Percentiles rank a stretch among this genome's conserved stretches.
Conservation (phyloP, 1,284 basidiomycete species). For the Apiotrichum siamense region DNA sequence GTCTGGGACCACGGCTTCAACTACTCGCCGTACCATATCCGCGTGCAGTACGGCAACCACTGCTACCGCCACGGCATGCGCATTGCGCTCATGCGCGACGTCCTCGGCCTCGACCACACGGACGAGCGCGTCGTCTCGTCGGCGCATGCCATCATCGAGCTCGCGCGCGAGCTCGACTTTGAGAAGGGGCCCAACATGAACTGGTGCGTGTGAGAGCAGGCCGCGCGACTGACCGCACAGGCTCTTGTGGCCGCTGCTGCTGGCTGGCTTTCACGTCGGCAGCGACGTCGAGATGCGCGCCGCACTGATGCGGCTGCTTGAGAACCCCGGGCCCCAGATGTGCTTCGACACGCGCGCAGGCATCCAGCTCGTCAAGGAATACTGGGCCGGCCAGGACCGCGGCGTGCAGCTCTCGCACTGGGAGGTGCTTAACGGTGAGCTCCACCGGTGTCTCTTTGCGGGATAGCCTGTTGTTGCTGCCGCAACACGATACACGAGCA, state of each 20-base stretch:
- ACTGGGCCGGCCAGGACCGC: conserved; percentile 23
- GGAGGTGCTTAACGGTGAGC: conserved; percentile 7
- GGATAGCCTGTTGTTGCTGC: no score
- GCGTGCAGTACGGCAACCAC: conserved; percentile 41
- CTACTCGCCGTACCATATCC: conserved; percentile 34
- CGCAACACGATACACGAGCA: no score
- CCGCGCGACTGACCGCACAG: conserved; percentile 14
- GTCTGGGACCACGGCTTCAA: conserved; percentile 38
- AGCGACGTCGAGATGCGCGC: conserved; percentile 23
- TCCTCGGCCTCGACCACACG: conserved; percentile 28
- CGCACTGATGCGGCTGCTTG: conserved; percentile 29
- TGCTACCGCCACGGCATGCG: conserved; percentile 37
- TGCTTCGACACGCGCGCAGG: conserved; percentile 37
- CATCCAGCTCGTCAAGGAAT: conserved; percentile 22
- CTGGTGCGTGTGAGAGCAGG: conserved; percentile 22
- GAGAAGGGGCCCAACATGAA: conserved; percentile 25
- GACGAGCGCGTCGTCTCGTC: conserved; percentile 30
- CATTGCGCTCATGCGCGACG: conserved; percentile 34
- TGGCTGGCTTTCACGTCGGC: conserved; percentile 37
- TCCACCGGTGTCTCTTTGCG: conserved; percentile 15
- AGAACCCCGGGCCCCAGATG: conserved; percentile 37
- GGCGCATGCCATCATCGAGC: conserved; percentile 34
- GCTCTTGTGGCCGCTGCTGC: conserved; percentile 43
- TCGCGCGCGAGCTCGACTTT: conserved; percentile 31
- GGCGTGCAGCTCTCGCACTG: conserved; percentile 16